Base-by-base conservation (phyloP, 441 rosid species). In the Aquilaria agallochum region DNA sequence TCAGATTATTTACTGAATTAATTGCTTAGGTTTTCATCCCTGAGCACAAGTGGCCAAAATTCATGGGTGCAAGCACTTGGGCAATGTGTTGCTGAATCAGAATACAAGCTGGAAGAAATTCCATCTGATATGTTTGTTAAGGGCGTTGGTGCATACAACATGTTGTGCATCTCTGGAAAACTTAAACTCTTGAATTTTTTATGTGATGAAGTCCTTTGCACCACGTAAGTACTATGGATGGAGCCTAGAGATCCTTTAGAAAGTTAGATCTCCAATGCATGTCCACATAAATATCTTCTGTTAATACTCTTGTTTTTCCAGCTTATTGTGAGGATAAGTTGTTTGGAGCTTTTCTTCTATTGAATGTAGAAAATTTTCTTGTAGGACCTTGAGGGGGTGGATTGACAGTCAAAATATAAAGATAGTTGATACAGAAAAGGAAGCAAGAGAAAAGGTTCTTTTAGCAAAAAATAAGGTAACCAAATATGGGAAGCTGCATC, bases 161-260 rank as follows among this genome's bases (percentile, higher is more conserved):
- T 62, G 63, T 60, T 88, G 62, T 78, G 75, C 63, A 59, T 72
- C 62, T 72, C 69, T 5, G 56, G 72, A 64, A 93, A 85, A 83
- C 88, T 90, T 57, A 80, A 75, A 69, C 84, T 93, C 61, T 71
- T 93, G 62, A 88, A 82, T 69, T 81, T 88, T 77, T 79, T 93
- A 27, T 90, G 91, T 62, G 94, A 90, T 75, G 97, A 90, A 74
- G 80, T 81, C 50, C 89, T 91, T 56, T 74, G 78, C 76, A 86
- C 89, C 0, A 58, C 31, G 95, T 94, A 87, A 81, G 96, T 74
- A 68, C 68, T 44, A 58, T 54, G 32, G 46, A 52, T 11, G 33
- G 53, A 50, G 51, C 50, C 14, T 14, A 34, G 33, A 58, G 31
- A 13, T 59, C 12, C 50, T 27, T 47, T n/a, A 58, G 15, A 44